A percentile compares a stretch with the other conserved stretches of the same genome.
Conservation (phyloP, 2,329 filamentous ascomycete genomes). For the Westerdykella sp. region DNA sequence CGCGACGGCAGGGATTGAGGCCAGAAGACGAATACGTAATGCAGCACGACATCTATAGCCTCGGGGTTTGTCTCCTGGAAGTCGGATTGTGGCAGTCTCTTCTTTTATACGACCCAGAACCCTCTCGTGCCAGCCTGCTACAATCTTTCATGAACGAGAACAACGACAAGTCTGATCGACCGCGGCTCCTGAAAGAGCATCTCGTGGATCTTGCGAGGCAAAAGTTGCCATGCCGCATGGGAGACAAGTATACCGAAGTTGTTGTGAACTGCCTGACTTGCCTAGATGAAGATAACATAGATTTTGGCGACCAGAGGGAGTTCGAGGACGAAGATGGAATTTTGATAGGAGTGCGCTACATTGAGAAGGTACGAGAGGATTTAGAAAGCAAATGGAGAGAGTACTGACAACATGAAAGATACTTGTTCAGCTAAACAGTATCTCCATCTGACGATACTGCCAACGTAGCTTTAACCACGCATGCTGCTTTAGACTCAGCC, state of each 20-base stretch:
- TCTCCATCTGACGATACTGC: neutral
- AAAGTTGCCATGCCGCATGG: slow-evolving; percentile 24
- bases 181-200: slow-evolving; percentile 4
- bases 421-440: neutral
- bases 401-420: neutral
- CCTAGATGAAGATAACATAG: slow-evolving; percentile 6
- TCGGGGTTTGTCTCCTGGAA: slow-evolving; percentile 51
- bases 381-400: neutral
- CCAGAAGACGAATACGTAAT: slow-evolving; percentile 42
- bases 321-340: slow-evolving; percentile 27
- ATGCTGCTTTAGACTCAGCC: no score
- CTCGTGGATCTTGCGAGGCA: slow-evolving; percentile 14
- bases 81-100: slow-evolving; percentile 46
- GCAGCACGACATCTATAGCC: slow-evolving; percentile 53
- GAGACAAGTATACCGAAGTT: slow-evolving; percentile 29
- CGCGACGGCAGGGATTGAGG: slow-evolving; percentile 40
- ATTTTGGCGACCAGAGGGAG: slow-evolving; percentile 21
- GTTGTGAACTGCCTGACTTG: slow-evolving; percentile 16
- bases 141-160: slow-evolving; percentile 1
- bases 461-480: no score
- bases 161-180: neutral
- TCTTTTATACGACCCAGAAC: slow-evolving; percentile 14
- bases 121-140: neutral
- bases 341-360: slow-evolving; percentile 25
- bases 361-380: slow-evolving; percentile 24